A percentile compares a stretch with the other conserved stretches of the same genome.
Evolutionary conservation across 169 alveolate species (phyloP).

Genomic region (Eimeria brunetti): DNA sequence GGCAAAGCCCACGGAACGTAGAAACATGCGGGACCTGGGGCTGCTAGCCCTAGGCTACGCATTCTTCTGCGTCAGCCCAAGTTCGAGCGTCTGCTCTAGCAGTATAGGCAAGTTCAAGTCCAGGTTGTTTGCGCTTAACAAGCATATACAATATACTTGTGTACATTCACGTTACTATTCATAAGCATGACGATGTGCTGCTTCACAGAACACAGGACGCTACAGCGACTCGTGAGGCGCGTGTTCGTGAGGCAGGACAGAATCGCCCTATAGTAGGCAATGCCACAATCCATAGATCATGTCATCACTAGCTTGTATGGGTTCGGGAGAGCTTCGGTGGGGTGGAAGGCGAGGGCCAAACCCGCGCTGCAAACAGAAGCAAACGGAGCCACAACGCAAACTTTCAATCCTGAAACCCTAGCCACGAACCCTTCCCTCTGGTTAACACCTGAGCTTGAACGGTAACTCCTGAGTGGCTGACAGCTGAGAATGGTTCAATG

Average conservation of each 20-base stretch:
- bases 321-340: constrained; percentile 63
- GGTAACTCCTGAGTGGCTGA: not conserved
- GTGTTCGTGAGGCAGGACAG: not conserved
- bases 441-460: not conserved
- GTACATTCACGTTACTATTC: not conserved
- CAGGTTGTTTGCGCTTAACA: not conserved
- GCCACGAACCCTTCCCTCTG: not conserved
- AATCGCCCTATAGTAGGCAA: no score
- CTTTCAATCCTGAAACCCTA: not conserved
- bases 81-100: not conserved
- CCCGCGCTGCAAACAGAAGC: constrained; percentile 51
- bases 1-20: not conserved
- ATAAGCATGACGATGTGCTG: not conserved
- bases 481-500: not conserved
- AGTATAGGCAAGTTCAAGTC: not conserved
- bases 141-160: not conserved
- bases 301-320: constrained; percentile 74
- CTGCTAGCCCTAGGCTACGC: not conserved
- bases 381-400: not conserved
- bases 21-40: not conserved
- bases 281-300: not conserved
- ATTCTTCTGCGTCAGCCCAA: not conserved
- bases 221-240: constrained; percentile 18
- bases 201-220: not conserved
- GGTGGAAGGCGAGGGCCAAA: constrained; percentile 59